phyloP scores from a whole-genome alignment of 306 rosid species.

The Malus domestica region DNA sequence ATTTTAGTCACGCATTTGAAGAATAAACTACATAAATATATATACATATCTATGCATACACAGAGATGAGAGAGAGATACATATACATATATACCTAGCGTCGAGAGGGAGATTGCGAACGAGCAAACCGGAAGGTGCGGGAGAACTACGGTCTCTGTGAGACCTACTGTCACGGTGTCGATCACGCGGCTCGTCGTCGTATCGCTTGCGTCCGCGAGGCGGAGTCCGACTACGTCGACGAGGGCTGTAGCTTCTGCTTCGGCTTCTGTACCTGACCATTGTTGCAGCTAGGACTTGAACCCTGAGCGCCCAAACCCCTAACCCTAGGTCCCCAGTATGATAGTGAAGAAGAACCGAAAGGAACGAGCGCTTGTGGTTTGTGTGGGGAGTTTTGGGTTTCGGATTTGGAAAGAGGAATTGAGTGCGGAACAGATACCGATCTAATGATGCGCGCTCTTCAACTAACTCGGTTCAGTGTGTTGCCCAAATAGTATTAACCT shows the following conservation, averaged over 20 bases:
- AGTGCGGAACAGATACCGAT: not conserved
- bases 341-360: not conserved
- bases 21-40: not conserved
- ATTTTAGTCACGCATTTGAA: not conserved
- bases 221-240: slow-evolving; percentile 86
- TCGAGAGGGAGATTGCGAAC: slow-evolving; percentile 94
- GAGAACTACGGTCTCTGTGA: slow-evolving; percentile 76
- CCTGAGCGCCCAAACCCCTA: slow-evolving; percentile 23
- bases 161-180: slow-evolving; percentile 60
- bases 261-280: slow-evolving; percentile 81
- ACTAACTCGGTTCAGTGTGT: not conserved
- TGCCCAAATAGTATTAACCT: not conserved
- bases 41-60: not conserved
- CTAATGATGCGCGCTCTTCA: not conserved
- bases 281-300: not conserved
- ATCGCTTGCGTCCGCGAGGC: slow-evolving; percentile 70
- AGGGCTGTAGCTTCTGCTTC: slow-evolving; percentile 89
- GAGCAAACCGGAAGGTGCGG: slow-evolving; percentile 87
- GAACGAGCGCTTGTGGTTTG: not conserved
- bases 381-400: not conserved
- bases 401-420: not conserved
- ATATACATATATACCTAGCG: slow-evolving; percentile 44
- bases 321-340: slow-evolving; percentile 12
- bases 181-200: slow-evolving; percentile 62
- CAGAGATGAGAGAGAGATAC: not conserved